These are phyloP conservation scores for Cryptococcus sp. DNA, from an alignment of 1,284 basidiomycete species.

Conservation along the genomic window DNA sequence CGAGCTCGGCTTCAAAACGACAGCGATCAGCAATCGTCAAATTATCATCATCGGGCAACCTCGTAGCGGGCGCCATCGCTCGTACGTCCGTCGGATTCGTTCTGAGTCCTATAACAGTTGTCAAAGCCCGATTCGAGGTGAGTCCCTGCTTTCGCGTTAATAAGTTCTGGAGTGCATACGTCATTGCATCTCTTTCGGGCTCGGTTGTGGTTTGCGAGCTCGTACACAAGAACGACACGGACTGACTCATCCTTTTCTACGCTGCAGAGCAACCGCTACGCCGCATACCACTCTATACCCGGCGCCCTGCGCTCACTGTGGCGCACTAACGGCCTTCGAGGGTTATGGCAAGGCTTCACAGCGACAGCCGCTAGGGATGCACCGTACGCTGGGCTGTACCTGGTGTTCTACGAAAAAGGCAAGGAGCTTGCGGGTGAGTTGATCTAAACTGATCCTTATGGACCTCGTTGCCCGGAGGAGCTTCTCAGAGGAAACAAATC, in stretches of 20 bases:
- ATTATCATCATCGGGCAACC: slow-evolving; percentile 77
- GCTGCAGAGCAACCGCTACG: slow-evolving; percentile 69
- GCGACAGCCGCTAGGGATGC: slow-evolving; percentile 92
- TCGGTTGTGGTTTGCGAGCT: too few relatives aligned
- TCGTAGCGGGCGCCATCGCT: slow-evolving; percentile 83
- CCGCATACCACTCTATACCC: slow-evolving; percentile 64
- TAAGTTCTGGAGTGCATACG: too few relatives aligned
- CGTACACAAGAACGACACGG: too few relatives aligned
- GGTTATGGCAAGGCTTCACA: slow-evolving; percentile 83
- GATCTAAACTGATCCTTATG: not conserved
- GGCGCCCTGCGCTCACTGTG: slow-evolving; percentile 66
- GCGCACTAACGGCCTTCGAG: slow-evolving; percentile 69
- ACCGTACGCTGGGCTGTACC: slow-evolving; percentile 91
- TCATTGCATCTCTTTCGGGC: too few relatives aligned
- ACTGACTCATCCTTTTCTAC: not conserved
- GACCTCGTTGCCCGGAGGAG: slow-evolving; percentile 2
- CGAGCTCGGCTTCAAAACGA: slow-evolving; percentile 8
- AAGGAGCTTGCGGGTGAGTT: slow-evolving; percentile 68
- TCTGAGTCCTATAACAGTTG: slow-evolving; percentile 87
- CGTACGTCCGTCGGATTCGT: slow-evolving; percentile 83
- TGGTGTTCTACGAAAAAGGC: slow-evolving; percentile 84
- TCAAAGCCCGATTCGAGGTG: slow-evolving; percentile 95
- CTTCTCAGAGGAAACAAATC: slow-evolving; percentile 21
- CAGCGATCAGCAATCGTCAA: slow-evolving; percentile 63
- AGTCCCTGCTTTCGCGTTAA: slow-evolving; percentile 30